Evolutionary conservation across 495 filamentous ascomycete genomes (phyloP), one percentile per base, ranked within the genome.

Genomic region (Chaetomidium leptoderma): DNA sequence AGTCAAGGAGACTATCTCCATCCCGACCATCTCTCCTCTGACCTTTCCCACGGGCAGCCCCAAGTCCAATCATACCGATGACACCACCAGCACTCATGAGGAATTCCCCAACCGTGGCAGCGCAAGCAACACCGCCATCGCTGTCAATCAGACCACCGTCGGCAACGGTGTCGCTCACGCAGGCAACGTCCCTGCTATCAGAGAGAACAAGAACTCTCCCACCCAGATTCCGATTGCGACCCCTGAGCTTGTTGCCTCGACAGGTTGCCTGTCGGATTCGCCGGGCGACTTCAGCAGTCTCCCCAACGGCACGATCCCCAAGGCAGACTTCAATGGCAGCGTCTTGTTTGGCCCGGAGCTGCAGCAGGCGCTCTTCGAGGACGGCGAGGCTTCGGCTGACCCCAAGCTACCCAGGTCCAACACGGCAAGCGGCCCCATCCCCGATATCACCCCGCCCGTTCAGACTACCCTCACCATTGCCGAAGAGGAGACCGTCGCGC

Each of bases 341-440:
- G 6, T 44, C 10, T 10, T 57, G 1, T 57, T 50, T 13, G 55
- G 46, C 3, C 37, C 55, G 0, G 46, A 49, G 16, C 24, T 57
- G 36, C 45, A 57, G 17, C 33, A 57, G 26, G 46, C 46, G 11
- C 55, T 57, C 17, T 49, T 55, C 16, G 17, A 23, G 23, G 35
- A 51, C 26, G 55, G 46, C 30, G 47, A 44, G 37, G 46, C 36
- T 8, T 11, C 47, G 9, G 17, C 46, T 7, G 37, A 58, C 19
- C 46, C 39, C 48, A 23, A 58, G 37, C 30, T 44, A 0, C 55
- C 55, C 13, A 37, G 14, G 19, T 43, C 46, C 2, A 26, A 13
- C 4, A 21, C 13, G 4, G 14, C 19, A 7, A 47, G 21, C 26
- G 19, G 16, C 14, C 21, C 10, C 44, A 11, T n/a, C 0, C 30